phyloP scores from a whole-genome alignment of 202 grass and related monocot genomes.

The Carex arenaria region DNA sequence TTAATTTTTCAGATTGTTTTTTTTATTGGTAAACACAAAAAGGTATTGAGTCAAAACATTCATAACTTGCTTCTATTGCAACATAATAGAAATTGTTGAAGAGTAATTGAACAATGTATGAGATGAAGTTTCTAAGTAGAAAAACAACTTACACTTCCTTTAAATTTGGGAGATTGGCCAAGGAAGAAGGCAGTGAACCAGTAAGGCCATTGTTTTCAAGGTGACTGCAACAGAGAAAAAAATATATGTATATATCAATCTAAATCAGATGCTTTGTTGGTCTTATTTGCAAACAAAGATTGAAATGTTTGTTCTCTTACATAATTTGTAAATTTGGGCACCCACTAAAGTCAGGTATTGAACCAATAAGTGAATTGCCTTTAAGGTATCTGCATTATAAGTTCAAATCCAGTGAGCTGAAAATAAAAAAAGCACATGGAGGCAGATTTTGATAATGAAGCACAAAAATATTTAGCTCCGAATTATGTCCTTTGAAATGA shows the following conservation, averaged over 20 bases:
- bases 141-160: slow-evolving; percentile 81
- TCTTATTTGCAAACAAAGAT: neutral
- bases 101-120: neutral
- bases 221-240: slow-evolving; percentile 52
- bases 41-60: neutral
- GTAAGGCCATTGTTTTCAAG: slow-evolving; percentile 88
- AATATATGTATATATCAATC: neutral
- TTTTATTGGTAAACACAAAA: neutral
- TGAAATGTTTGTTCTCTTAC: slow-evolving; percentile 23
- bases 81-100: neutral
- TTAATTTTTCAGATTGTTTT: neutral
- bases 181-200: slow-evolving; percentile 54
- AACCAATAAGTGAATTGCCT: slow-evolving; percentile 16
- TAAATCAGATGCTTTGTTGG: slow-evolving; percentile 1
- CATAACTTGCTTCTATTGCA: neutral
- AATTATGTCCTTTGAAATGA: neutral
- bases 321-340: slow-evolving; percentile 23
- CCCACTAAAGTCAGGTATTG: slow-evolving; percentile 31
- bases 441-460: neutral
- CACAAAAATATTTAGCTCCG: neutral
- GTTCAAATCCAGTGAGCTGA: neutral
- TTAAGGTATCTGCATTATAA: slow-evolving; percentile 28
- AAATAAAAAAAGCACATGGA: neutral
- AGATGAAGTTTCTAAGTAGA: neutral
- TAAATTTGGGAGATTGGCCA: slow-evolving; percentile 61